Evolutionary conservation across 495 filamentous ascomycete genomes (phyloP).

Genomic region (Penicillium paxilli): DNA sequence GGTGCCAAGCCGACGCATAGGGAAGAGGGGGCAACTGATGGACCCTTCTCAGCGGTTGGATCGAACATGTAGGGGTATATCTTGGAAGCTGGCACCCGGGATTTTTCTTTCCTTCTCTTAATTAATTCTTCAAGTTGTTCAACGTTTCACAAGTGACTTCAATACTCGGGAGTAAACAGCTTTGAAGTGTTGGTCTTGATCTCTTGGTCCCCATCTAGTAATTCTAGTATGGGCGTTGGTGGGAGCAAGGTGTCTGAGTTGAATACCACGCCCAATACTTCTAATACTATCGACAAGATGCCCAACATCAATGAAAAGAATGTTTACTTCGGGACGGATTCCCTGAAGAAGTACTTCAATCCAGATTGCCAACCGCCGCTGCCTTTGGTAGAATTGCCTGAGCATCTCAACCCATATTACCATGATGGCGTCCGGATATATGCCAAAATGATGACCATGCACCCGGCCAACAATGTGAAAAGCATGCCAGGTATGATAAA

Average conservation of each 20-base stretch:
- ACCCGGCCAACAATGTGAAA: constrained; percentile 65
- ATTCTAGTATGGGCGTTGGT: not conserved
- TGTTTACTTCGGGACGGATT: constrained; percentile 55
- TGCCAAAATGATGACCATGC: constrained; percentile 63
- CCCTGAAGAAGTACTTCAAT: constrained; percentile 57
- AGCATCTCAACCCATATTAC: constrained; percentile 54
- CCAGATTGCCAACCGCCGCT: constrained; percentile 56
- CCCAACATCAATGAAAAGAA: constrained; percentile 46
- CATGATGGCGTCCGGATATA: constrained; percentile 61
- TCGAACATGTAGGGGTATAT: constrained; percentile 10
- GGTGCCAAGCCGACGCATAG: constrained; percentile 16
- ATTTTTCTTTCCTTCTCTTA: not conserved
- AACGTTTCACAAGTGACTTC: too few relatives aligned
- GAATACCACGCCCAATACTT: not conserved
- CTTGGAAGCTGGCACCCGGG: not conserved
- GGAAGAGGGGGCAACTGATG: not conserved
- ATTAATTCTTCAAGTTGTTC: not conserved
- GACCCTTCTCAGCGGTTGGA: not conserved
- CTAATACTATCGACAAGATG: constrained; percentile 37
- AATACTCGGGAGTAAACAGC: not conserved
- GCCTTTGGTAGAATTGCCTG: constrained; percentile 60
- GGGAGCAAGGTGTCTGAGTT: not conserved
- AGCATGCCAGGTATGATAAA: constrained; percentile 55
- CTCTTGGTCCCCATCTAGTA: not conserved
- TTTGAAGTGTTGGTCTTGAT: not conserved